These are phyloP conservation scores for Ceratocystis harringtonii DNA, from an alignment of 2,329 filamentous ascomycete species.

Conservation along the genomic window DNA sequence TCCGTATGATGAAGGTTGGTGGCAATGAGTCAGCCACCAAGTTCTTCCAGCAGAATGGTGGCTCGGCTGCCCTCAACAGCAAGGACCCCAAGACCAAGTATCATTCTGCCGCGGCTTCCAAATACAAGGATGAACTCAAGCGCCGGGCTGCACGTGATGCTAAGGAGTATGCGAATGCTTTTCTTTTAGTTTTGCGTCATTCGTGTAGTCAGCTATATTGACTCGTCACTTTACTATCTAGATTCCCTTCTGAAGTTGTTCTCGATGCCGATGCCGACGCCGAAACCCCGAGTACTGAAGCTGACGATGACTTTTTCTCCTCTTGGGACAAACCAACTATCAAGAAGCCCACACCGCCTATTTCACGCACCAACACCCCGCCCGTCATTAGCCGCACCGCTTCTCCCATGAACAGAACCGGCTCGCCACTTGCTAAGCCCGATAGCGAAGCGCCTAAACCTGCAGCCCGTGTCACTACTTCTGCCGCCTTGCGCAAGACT, in stretches of 20 bases:
- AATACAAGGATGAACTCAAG: slow-evolving; percentile 96
- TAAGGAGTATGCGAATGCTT: slow-evolving; percentile 48
- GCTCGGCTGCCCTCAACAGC: slow-evolving; percentile 82
- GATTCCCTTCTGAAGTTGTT: slow-evolving; percentile 71
- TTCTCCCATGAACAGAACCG: slow-evolving; percentile 80
- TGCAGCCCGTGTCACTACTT: slow-evolving; percentile 56
- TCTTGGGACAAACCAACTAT: slow-evolving; percentile 98
- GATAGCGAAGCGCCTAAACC: slow-evolving; percentile 43
- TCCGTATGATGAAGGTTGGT: slow-evolving; percentile 94
- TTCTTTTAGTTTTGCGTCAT: slow-evolving; percentile 14
- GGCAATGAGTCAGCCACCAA: slow-evolving; percentile 97
- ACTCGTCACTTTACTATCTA: slow-evolving; percentile 25
- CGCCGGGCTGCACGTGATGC: slow-evolving; percentile 69
- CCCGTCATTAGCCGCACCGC: slow-evolving; percentile 63
- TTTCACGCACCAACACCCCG: slow-evolving; percentile 78
- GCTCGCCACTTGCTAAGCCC: slow-evolving; percentile 62
- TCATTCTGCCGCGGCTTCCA: slow-evolving; percentile 77
- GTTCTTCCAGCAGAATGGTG: slow-evolving; percentile 94
- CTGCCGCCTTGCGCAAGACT: slow-evolving; percentile 66
- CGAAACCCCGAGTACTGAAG: slow-evolving; percentile 68
- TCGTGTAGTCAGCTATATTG: not conserved
- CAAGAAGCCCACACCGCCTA: slow-evolving; percentile 86
- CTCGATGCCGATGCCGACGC: slow-evolving; percentile 55
- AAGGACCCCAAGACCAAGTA: slow-evolving; percentile 98
- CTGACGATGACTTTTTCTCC: slow-evolving; percentile 91